phyloP scores from a whole-genome alignment of 257 asterid species.

The Leptodermis oblonga region DNA sequence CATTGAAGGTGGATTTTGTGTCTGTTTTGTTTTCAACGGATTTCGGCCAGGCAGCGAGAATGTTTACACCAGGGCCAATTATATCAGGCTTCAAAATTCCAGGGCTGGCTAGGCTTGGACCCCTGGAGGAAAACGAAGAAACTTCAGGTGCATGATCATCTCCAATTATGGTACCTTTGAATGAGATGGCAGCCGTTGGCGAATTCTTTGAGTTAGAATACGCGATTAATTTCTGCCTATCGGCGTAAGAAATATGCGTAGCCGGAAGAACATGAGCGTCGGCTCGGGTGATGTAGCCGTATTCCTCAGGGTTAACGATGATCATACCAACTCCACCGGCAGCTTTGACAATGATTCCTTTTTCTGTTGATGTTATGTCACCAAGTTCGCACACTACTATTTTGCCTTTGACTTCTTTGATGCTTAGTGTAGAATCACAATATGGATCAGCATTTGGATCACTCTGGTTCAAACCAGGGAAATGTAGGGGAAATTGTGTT shows the following conservation, averaged over 20 bases:
- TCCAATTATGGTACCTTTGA: constrained; percentile 10
- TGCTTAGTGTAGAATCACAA: background rate
- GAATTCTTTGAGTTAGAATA: background rate
- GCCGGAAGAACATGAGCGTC: background rate
- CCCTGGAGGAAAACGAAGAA: constrained; percentile 11
- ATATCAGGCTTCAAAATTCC: constrained; percentile 18
- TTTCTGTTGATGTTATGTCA: background rate
- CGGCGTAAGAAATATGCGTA: background rate
- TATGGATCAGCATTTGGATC: background rate
- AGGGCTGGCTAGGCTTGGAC: constrained; percentile 6
- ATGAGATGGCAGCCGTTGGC: background rate
- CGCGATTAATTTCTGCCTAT: background rate
- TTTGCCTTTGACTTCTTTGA: background rate
- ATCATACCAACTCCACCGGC: constrained; percentile 19
- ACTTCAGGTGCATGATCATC: constrained; percentile 13
- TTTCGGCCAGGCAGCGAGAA: constrained; percentile 12
- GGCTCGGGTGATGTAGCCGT: background rate
- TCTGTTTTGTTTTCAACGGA: background rate
- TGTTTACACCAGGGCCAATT: constrained; percentile 14
- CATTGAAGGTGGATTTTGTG: background rate
- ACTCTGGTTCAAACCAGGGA: background rate
- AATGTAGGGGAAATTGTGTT: background rate
- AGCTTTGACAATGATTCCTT: constrained; percentile 9
- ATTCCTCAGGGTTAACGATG: background rate
- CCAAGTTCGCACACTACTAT: constrained; percentile 11